Percentiles rank a stretch among this genome's conserved stretches.
Conservation (phyloP, 2,329 filamentous ascomycete species). For the Trichoderma simmonsii region DNA sequence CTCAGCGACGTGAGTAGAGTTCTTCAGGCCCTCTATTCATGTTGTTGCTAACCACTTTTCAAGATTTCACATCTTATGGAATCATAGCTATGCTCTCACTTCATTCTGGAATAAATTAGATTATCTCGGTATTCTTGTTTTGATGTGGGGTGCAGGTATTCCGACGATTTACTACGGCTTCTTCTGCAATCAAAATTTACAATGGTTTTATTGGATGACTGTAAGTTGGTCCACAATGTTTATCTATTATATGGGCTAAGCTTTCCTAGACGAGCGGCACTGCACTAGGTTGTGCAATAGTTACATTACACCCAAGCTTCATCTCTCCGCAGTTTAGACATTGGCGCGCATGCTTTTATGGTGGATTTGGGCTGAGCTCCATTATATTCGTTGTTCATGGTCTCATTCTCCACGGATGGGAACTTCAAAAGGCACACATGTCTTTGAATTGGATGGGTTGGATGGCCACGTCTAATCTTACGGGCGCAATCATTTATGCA, state of each 20-base stretch:
- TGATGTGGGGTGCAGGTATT: conserved; percentile 22
- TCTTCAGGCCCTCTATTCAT: neutral
- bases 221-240: neutral
- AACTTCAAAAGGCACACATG: neutral
- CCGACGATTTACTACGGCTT: conserved; percentile 23
- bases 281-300: neutral
- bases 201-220: conserved; percentile 21
- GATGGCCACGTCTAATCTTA: neutral
- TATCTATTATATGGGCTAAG: neutral
- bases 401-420: neutral
- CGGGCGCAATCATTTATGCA: neutral
- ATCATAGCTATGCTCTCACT: conserved; percentile 10
- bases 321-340: conserved; percentile 16
- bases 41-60: neutral
- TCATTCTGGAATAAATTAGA: conserved; percentile 19
- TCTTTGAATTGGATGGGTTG: neutral
- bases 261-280: neutral
- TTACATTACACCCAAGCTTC: conserved; percentile 21
- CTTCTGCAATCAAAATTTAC: conserved; percentile 19
- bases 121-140: conserved; percentile 21
- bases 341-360: conserved; percentile 21
- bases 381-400: conserved; percentile 18
- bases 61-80: conserved; percentile 4
- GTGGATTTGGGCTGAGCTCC: conserved; percentile 21
- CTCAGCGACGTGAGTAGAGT: conserved; percentile 20